phyloP scores from a whole-genome alignment of 2,329 filamentous ascomycete genomes.

The Aspergillus phoenicis region DNA sequence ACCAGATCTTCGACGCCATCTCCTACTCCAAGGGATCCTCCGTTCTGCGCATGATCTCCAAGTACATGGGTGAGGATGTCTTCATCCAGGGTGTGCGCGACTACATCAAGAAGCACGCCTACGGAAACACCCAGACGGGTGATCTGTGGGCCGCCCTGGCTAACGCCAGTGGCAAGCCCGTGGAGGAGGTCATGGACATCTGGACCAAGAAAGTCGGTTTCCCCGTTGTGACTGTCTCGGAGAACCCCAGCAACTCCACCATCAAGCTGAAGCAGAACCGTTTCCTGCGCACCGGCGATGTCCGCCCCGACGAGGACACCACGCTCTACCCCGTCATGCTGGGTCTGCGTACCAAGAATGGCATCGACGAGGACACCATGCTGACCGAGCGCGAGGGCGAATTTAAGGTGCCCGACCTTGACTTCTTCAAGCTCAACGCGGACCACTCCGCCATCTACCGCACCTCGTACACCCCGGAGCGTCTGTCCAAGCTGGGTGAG shows the following conservation, averaged over 20 bases:
- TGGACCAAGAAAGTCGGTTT: slow-evolving; percentile 98
- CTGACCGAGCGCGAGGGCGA: slow-evolving; percentile 71
- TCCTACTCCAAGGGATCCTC: slow-evolving; percentile 97
- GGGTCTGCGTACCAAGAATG: slow-evolving; percentile 79
- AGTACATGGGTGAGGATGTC: slow-evolving; percentile 85
- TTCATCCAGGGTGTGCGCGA: slow-evolving; percentile 90
- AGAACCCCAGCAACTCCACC: slow-evolving; percentile 68
- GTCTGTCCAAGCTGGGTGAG: slow-evolving; percentile 82
- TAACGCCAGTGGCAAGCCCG: slow-evolving; percentile 86
- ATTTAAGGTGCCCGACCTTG: slow-evolving; percentile 74
- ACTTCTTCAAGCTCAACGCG: slow-evolving; percentile 96
- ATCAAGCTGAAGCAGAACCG: slow-evolving; percentile 93
- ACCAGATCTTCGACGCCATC: slow-evolving; percentile 97
- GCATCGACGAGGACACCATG: slow-evolving; percentile 75
- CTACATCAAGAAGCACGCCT: slow-evolving; percentile 96
- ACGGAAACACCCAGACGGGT: slow-evolving; percentile 86
- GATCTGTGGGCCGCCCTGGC: slow-evolving; percentile 88
- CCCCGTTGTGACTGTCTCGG: slow-evolving; percentile 84
- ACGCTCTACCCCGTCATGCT: slow-evolving; percentile 89
- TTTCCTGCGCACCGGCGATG: slow-evolving; percentile 88
- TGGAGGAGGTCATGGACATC: slow-evolving; percentile 86
- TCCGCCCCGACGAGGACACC: slow-evolving; percentile 88
- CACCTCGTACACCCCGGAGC: slow-evolving; percentile 81
- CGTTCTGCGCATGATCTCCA: slow-evolving; percentile 95
- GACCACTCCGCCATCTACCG: slow-evolving; percentile 93